These are phyloP conservation scores for Capronia coronata DNA, from an alignment of 2,329 filamentous ascomycete genomes.

Conservation along the genomic window DNA sequence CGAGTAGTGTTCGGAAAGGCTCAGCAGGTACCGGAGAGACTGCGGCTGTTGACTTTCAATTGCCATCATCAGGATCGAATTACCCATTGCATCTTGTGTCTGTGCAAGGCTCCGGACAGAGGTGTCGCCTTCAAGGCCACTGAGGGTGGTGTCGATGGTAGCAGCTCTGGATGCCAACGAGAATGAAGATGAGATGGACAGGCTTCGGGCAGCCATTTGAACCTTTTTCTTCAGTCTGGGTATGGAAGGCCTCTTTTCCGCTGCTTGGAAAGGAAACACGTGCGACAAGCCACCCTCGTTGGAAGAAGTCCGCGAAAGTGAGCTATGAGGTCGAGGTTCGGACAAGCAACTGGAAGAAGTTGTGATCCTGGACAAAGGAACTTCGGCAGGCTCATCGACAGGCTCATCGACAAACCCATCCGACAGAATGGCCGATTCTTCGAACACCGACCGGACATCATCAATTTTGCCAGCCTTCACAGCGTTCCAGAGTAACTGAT, in stretches of 20 bases:
- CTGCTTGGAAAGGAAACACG: constrained; percentile 80
- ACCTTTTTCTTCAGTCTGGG: constrained; percentile 59
- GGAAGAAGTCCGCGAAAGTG: constrained; percentile 38
- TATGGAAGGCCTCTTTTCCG: constrained; percentile 36
- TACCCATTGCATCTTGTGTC: constrained; percentile 59
- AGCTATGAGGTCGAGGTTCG: constrained; percentile 17
- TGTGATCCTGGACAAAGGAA: constrained; percentile 23
- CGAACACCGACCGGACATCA: constrained; percentile 70
- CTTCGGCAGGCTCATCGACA: constrained; percentile 38
- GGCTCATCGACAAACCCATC: constrained; percentile 43
- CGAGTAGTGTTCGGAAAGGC: constrained; percentile 69
- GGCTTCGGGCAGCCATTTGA: constrained; percentile 80
- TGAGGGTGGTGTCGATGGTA: constrained; percentile 67
- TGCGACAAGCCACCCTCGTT: constrained; percentile 56
- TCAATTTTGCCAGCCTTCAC: constrained; percentile 68
- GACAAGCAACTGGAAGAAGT: constrained; percentile 20
- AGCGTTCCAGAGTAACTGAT: constrained; percentile 82
- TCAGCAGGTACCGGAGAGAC: constrained; percentile 72
- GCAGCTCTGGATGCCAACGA: constrained; percentile 75
- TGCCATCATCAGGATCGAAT: constrained; percentile 85
- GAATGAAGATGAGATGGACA: constrained; percentile 77
- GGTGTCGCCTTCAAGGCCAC: constrained; percentile 74
- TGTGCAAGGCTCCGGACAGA: constrained; percentile 62
- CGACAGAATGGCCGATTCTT: constrained; percentile 57
- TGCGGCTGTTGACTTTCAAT: constrained; percentile 65